Evolutionary conservation across 495 filamentous ascomycete genomes (phyloP).

Genomic region (Wilcoxina mikolae): DNA sequence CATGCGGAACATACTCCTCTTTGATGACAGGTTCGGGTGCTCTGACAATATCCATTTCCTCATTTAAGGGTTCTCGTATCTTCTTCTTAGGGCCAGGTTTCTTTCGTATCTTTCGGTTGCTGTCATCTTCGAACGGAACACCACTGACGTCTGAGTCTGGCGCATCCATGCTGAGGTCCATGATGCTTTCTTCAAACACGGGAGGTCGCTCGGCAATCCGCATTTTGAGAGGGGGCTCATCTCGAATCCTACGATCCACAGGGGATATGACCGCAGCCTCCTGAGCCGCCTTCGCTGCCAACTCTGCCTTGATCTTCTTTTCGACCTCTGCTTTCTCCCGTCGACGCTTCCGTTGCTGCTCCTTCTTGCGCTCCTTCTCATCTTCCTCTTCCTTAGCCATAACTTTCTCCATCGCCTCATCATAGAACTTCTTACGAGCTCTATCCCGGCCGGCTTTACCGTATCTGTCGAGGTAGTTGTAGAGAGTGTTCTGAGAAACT

Average conservation of each 20-base stretch:
- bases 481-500: slow-evolving; percentile 37
- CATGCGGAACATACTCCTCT: slow-evolving; percentile 44
- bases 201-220: not conserved
- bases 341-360: slow-evolving; percentile 95
- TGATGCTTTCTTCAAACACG: slow-evolving; percentile 60
- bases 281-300: slow-evolving; percentile 54
- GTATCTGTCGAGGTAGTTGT: slow-evolving; percentile 40
- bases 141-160: slow-evolving; percentile 69
- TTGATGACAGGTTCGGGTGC: slow-evolving; percentile 38
- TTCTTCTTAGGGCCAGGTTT: slow-evolving; percentile 39
- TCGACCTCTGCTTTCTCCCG: slow-evolving; percentile 87
- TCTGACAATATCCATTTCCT: not conserved
- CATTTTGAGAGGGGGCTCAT: not conserved
- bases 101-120: slow-evolving; percentile 52
- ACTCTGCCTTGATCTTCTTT: slow-evolving; percentile 67
- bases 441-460: slow-evolving; percentile 39
- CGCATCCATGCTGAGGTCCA: slow-evolving; percentile 31
- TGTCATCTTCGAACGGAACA: slow-evolving; percentile 65
- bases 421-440: slow-evolving; percentile 43
- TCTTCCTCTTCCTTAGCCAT: slow-evolving; percentile 78
- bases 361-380: slow-evolving; percentile 98
- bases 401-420: slow-evolving; percentile 66
- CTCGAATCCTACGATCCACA: slow-evolving; percentile 40
- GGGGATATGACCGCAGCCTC: slow-evolving; percentile 52
- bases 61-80: slow-evolving; percentile 8